Percentiles rank a stretch among this genome's conserved stretches.
Evolutionary conservation across 1,284 basidiomycete genomes (phyloP).

Genomic region (Tilletia caries): DNA sequence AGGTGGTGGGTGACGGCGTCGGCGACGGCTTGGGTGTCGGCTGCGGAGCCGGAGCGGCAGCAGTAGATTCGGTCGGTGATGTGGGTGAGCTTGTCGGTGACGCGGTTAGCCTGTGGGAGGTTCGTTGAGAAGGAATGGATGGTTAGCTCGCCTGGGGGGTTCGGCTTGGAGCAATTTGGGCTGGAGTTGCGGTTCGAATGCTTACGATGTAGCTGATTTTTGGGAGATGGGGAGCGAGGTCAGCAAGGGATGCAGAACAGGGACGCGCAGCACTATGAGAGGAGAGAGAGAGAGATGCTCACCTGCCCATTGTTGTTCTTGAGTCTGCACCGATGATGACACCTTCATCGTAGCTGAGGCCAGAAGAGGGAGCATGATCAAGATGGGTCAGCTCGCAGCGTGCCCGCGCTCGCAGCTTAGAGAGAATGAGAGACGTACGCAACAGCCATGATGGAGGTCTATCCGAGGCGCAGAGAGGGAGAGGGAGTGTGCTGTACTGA

Average conservation of each 20-base stretch:
- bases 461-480: too few species aligned
- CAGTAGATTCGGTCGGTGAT: constrained; percentile 98
- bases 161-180: too few species aligned
- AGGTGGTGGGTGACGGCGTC: constrained; percentile 85
- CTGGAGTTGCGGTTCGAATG: too few species aligned
- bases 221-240: neutral
- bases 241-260: too few species aligned
- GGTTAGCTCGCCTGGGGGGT: too few species aligned
- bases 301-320: too few species aligned
- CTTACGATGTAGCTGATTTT: neutral
- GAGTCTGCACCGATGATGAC: constrained; percentile 96
- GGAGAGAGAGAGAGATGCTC: constrained; percentile 52
- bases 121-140: too few species aligned
- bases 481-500: too few species aligned
- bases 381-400: too few species aligned
- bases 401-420: neutral
- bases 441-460: constrained; percentile 98
- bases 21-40: constrained; percentile 91
- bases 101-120: constrained; percentile 95
- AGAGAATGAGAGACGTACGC: too few species aligned
- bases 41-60: constrained; percentile 95
- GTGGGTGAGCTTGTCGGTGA: constrained; percentile 96
- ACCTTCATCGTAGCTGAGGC: constrained; percentile 74
- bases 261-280: too few species aligned
- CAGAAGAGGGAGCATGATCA: too few species aligned